Evolutionary conservation across 176 grass and related monocot species (phyloP), one percentile per base, ranked within the genome.

Genomic region (Pharus latifolius): DNA sequence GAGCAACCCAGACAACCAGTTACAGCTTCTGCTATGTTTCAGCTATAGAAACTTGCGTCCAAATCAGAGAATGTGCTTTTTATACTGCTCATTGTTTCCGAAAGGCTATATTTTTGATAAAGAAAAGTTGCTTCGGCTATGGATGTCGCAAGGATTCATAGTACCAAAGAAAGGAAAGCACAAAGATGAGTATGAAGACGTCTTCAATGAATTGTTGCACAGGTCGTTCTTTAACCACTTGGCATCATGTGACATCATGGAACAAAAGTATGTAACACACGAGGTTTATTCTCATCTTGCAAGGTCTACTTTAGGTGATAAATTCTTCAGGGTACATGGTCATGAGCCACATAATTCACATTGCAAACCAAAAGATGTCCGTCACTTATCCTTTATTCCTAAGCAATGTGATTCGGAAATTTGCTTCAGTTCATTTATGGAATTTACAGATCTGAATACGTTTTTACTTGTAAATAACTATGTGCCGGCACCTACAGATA

Each of bases 131-230:
- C 30, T 69, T 48, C 62, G 41, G 51, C 24, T 79, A 3, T 85
- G 75, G 82, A 60, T 69, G 60, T 74, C 75, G 3, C 82, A 82
- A 78, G 78, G 78, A 26, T 72, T 60, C 31, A 55, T 82, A n/a
- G 6, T n/a, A 43, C 38, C 55, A 27, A 3, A 48, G 23, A 56
- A 30, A 72, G 60, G 18, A 31, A 41, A 24, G 15, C 5, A 64
- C 9, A 0, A 29, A 13, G 55, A 63, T 8, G 26, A 34, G 3
- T 66, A 64, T 3, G 22, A 40, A 34, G 28, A 78, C 17, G 80
- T 46, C 70, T 73, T 82, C 17, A 15, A 81, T 24, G 56, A 73
- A 17, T 29, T 87, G 17, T 11, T 77, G 27, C 35, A 23, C 18
- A 31, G 56, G 9, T 77, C 77, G 24, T 72, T 87, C 20, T 72